Percentiles rank a stretch among this genome's conserved stretches.
phyloP scores from a whole-genome alignment of 2,329 filamentous ascomycete genomes.

The Cordyceps javanica region DNA sequence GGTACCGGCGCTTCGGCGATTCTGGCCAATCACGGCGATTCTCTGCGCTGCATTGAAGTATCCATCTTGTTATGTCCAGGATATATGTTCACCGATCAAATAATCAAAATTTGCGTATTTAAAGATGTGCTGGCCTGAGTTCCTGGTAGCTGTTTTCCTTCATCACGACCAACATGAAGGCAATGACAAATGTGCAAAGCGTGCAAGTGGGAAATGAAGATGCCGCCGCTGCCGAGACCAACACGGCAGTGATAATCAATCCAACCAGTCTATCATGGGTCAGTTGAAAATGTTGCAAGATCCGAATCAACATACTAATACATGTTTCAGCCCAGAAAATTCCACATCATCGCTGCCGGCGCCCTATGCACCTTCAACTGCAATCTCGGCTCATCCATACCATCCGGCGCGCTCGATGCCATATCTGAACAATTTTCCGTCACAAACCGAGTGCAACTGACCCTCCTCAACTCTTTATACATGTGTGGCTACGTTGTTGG shows the following conservation, averaged over 20 bases:
- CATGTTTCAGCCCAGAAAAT: constrained; percentile 21
- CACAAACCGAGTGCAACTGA: constrained; percentile 21
- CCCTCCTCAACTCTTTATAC: constrained; percentile 30
- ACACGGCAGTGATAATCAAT: not conserved
- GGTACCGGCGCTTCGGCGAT: constrained; percentile 5
- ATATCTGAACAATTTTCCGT: constrained; percentile 25
- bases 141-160: not conserved
- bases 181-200: constrained; percentile 9
- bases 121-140: not conserved
- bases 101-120: not conserved
- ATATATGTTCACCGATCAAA: not conserved
- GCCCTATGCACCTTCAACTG: constrained; percentile 32
- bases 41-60: not conserved
- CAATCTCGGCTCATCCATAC: constrained; percentile 31
- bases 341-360: constrained; percentile 29
- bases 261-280: constrained; percentile 27
- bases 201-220: constrained; percentile 18
- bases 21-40: constrained; percentile 12
- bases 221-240: not conserved
- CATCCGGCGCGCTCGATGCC: constrained; percentile 30
- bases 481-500: constrained; percentile 31
- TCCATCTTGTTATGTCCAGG: not conserved
- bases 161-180: not conserved
- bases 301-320: not conserved
- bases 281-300: constrained; percentile 9